phyloP scores from a whole-genome alignment of 148 eudicot species.

The Salicornia ramosissima region DNA sequence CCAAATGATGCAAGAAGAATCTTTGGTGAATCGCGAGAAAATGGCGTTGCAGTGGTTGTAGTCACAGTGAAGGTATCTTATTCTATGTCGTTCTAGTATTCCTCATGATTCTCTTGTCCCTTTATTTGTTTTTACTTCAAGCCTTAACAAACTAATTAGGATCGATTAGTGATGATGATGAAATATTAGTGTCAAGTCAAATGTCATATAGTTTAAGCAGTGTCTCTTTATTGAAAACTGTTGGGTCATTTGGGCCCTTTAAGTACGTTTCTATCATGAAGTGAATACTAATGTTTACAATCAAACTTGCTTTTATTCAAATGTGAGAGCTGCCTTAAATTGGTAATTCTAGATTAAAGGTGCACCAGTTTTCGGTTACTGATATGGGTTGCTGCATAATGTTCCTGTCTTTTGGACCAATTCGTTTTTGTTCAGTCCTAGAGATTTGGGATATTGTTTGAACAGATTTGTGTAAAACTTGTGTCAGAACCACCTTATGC shows the following conservation, averaged over 20 bases:
- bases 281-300: not conserved
- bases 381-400: not conserved
- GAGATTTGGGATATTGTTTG: not conserved
- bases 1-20: conserved; percentile 39
- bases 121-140: not conserved
- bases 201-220: no score
- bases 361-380: not conserved
- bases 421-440: not conserved
- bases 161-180: not conserved
- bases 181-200: not conserved
- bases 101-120: not conserved
- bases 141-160: not conserved
- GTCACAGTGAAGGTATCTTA: conserved; percentile 38
- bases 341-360: not conserved
- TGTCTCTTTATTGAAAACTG: not conserved
- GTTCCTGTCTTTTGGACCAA: not conserved
- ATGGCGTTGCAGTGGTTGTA: conserved; percentile 37
- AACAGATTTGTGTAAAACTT: not conserved
- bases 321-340: not conserved
- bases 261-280: not conserved
- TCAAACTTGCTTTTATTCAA: not conserved
- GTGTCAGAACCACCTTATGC: not conserved
- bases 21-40: conserved; percentile 29
- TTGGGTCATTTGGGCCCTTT: not conserved
- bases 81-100: not conserved